phyloP scores from a whole-genome alignment of 352 stramenopile genomes.

The Plasmopara viticola region DNA sequence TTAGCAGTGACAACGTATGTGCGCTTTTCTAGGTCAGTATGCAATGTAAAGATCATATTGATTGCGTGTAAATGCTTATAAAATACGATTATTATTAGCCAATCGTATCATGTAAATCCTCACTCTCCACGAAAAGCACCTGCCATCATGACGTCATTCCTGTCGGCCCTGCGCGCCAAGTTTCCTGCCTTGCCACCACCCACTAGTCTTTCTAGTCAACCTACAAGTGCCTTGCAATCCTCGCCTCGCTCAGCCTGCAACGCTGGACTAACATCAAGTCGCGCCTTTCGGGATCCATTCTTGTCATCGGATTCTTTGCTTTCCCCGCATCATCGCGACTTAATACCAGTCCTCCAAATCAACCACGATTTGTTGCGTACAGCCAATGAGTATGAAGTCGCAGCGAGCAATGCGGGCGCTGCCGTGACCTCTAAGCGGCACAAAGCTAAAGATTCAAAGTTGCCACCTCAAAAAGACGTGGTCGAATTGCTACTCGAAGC shows the following conservation, averaged over 20 bases:
- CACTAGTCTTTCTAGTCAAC: background rate
- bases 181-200: background rate
- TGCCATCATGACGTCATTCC: background rate
- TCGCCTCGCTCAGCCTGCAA: background rate
- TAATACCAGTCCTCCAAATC: slow-evolving; percentile 50
- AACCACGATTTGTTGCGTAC: slow-evolving; percentile 46
- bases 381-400: slow-evolving; percentile 48
- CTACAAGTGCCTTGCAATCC: background rate
- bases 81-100: too few relatives aligned
- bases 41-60: too few relatives aligned
- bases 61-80: background rate
- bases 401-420: slow-evolving; percentile 33
- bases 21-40: too few relatives aligned
- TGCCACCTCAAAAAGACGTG: slow-evolving; percentile 22
- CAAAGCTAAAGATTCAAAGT: slow-evolving; percentile 13
- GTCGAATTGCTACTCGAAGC: slow-evolving; percentile 37
- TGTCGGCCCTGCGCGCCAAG: background rate
- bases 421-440: slow-evolving; percentile 41
- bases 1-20: too few relatives aligned
- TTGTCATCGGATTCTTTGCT: slow-evolving; percentile 20
- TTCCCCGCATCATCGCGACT: slow-evolving; percentile 20
- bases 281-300: slow-evolving; percentile 34
- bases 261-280: background rate
- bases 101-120: too few relatives aligned
- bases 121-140: background rate